A percentile compares a stretch with the other conserved stretches of the same genome.
These are phyloP conservation scores for Blastocrithidia nonstop DNA, from an alignment of 208 protist genomes.

Conservation along the genomic window DNA sequence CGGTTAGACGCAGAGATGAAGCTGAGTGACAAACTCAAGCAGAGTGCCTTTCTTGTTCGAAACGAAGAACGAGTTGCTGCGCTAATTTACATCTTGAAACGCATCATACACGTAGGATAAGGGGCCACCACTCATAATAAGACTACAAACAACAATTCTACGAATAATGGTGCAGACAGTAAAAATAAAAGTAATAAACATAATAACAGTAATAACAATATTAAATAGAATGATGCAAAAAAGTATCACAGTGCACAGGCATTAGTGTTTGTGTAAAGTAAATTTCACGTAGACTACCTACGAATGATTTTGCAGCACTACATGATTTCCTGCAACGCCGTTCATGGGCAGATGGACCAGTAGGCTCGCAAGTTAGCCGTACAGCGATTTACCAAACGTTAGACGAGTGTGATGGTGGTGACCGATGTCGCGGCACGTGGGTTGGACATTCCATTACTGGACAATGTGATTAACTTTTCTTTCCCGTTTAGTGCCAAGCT, in stretches of 20 bases:
- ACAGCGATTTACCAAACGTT: slow-evolving; percentile 78
- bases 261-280: slow-evolving; percentile 94
- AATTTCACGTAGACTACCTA: slow-evolving; percentile 97
- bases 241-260: slow-evolving; percentile 67
- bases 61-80: slow-evolving; percentile 91
- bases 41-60: slow-evolving; percentile 88
- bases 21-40: slow-evolving; percentile 89
- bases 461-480: slow-evolving; percentile 99
- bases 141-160: neutral
- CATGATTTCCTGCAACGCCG: slow-evolving; percentile 44
- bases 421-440: slow-evolving; percentile 99
- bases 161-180: neutral
- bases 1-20: slow-evolving; percentile 96
- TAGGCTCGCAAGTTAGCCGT: slow-evolving; percentile 92
- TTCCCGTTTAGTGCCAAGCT: slow-evolving; percentile 96
- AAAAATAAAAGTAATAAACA: neutral
- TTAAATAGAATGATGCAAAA: slow-evolving; percentile 3
- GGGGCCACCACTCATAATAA: slow-evolving; percentile 9
- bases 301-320: slow-evolving; percentile 77
- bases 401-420: slow-evolving; percentile 92
- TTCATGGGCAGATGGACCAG: slow-evolving; percentile 97
- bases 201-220: too few species aligned
- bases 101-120: slow-evolving; percentile 63
- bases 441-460: slow-evolving; percentile 96
- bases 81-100: slow-evolving; percentile 88